Conservation (phyloP, 176 grass and related monocot species). For the Avena sativa region DNA sequence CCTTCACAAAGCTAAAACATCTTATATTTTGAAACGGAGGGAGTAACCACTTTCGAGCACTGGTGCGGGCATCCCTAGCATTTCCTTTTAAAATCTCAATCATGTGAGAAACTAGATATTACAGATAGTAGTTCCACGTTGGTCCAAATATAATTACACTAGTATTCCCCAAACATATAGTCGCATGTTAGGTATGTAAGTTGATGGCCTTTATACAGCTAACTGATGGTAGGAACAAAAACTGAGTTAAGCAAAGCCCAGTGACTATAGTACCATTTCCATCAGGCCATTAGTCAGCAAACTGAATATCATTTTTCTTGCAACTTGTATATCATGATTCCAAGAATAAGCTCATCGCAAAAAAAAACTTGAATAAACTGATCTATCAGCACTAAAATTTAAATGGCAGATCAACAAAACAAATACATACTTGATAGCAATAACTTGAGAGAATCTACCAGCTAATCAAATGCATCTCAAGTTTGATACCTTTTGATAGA, state of each 20-base stretch:
- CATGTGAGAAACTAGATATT: background rate
- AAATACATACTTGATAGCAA: conserved; percentile 10
- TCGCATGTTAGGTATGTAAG: background rate
- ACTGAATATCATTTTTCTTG: background rate
- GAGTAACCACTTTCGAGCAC: background rate
- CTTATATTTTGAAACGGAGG: too few species aligned
- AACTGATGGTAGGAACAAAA: background rate
- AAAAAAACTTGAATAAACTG: background rate
- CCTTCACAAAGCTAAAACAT: too few species aligned
- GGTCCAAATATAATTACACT: background rate
- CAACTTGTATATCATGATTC: background rate
- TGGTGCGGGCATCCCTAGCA: background rate
- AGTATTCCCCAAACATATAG: background rate
- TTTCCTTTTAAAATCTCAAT: background rate
- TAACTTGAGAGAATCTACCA: background rate
- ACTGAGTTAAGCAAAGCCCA: background rate
- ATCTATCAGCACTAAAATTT: background rate
- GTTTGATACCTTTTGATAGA: conserved; percentile 85
- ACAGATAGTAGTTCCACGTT: background rate
- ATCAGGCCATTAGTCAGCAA: background rate
- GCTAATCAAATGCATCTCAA: background rate
- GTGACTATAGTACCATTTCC: background rate
- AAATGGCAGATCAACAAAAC: background rate
- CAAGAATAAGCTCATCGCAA: background rate
- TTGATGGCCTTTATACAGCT: background rate